Conservation (phyloP, 352 stramenopile genomes). For the Phytophthora cryptogea region DNA sequence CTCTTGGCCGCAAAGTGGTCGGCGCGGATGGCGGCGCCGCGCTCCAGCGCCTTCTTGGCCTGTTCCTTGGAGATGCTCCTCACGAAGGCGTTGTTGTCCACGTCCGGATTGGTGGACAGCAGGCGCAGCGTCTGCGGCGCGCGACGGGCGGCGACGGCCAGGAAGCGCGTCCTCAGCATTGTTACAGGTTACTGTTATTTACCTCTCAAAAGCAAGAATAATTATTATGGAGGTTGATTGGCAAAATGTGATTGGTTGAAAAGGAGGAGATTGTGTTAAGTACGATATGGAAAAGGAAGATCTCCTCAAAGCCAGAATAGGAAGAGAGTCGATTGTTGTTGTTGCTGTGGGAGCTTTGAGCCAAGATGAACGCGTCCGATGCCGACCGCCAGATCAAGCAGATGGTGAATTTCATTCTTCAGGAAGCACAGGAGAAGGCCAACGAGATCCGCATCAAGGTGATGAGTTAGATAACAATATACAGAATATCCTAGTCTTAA, state of each 20-base stretch:
- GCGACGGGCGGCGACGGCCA: not conserved
- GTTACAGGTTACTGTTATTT: not conserved
- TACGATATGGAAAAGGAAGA: constrained; percentile 17
- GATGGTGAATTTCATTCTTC: constrained; percentile 99
- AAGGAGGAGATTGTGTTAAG: constrained; percentile 6
- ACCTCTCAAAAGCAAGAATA: not conserved
- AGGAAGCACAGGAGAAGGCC: constrained; percentile 99
- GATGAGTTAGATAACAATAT: not conserved
- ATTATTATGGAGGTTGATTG: not conserved
- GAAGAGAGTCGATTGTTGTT: constrained; percentile 1
- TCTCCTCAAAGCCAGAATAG: constrained; percentile 25
- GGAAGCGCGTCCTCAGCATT: not conserved
- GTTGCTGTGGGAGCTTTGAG: constrained; percentile 7
- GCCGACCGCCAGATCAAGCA: constrained; percentile 93
- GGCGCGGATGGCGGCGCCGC: constrained; percentile 60
- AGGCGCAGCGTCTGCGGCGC: constrained; percentile 18
- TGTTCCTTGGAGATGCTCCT: constrained; percentile 57
- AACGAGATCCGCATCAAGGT: constrained; percentile 99
- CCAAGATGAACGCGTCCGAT: constrained; percentile 83
- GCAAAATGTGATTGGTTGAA: constrained; percentile 10
- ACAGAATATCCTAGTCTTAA: not conserved
- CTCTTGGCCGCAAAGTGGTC: constrained; percentile 50
- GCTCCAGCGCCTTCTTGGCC: constrained; percentile 51
- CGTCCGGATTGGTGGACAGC: constrained; percentile 39
- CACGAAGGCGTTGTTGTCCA: constrained; percentile 59